Conservation (phyloP, 345 rosid genomes). For the Geranium rotundifolium region DNA sequence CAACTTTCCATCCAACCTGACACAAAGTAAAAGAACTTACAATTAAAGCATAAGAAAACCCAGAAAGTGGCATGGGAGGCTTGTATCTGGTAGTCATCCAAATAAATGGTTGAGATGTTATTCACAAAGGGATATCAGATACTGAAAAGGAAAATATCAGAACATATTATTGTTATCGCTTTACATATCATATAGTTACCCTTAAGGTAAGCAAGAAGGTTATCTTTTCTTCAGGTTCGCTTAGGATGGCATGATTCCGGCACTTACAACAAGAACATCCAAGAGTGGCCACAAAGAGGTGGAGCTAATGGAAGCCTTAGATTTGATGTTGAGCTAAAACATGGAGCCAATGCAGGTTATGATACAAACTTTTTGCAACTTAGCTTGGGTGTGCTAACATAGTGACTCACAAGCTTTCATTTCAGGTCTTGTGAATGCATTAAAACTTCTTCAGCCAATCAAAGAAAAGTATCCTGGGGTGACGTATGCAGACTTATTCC, state of each 20-base stretch:
- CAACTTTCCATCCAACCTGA: too few relatives aligned
- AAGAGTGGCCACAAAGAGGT: conserved; percentile 87
- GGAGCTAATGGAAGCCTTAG: conserved; percentile 94
- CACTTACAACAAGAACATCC: conserved; percentile 78
- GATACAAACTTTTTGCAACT: neutral
- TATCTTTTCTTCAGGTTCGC: conserved; percentile 44
- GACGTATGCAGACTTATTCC: conserved; percentile 87
- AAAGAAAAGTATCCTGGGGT: conserved; percentile 75
- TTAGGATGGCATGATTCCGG: conserved; percentile 98
- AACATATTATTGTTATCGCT: neutral
- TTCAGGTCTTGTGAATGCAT: conserved; percentile 75
- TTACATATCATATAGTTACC: neutral
- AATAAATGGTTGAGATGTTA: too few relatives aligned
- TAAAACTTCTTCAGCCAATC: conserved; percentile 65
- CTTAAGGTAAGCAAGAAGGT: neutral
- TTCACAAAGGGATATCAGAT: neutral
- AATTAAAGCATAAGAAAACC: too few relatives aligned
- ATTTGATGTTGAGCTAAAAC: conserved; percentile 84
- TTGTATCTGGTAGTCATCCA: too few relatives aligned
- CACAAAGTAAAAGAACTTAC: too few relatives aligned
- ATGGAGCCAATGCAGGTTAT: conserved; percentile 91
- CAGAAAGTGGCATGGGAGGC: too few relatives aligned
- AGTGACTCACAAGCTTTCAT: conserved; percentile 11
- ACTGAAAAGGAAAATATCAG: neutral
- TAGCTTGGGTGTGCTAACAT: conserved; percentile 4